These are phyloP conservation scores for Phytophthora sansomeana DNA, from an alignment of 352 stramenopile species.

Conservation along the genomic window DNA sequence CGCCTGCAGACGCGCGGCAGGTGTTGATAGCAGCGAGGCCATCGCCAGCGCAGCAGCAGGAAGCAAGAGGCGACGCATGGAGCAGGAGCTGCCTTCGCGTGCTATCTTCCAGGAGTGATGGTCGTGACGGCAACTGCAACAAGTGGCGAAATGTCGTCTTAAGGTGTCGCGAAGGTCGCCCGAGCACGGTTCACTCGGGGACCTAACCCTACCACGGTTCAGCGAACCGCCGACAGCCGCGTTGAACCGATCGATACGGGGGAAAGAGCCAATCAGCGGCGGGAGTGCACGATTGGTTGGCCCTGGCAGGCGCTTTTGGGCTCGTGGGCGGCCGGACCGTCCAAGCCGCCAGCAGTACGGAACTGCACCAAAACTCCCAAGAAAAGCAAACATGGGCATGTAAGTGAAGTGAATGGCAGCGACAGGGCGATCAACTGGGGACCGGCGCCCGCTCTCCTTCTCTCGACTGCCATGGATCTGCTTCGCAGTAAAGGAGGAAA, in stretches of 20 bases:
- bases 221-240: constrained; percentile 26
- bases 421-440: neutral
- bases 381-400: constrained; percentile 87
- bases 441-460: neutral
- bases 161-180: constrained; percentile 27
- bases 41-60: no score
- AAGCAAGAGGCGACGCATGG: no score
- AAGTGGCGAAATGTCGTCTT: no score
- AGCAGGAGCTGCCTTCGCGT: no score
- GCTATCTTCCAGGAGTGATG: no score
- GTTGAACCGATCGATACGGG: constrained; percentile 38
- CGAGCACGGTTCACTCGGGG: constrained; percentile 8
- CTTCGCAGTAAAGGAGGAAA: neutral
- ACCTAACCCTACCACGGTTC: constrained; percentile 41
- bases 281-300: constrained; percentile 75
- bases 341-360: constrained; percentile 67
- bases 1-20: neutral
- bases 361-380: constrained; percentile 88
- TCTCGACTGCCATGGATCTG: constrained; percentile 23
- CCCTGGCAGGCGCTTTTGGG: constrained; percentile 60
- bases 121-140: constrained; percentile 8
- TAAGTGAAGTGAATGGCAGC: constrained; percentile 52
- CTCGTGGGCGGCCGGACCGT: constrained; percentile 7
- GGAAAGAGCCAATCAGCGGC: constrained; percentile 48
- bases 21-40: neutral